Conservation (phyloP, 768 basidiomycete species). For the Austroboletus eburneus region DNA sequence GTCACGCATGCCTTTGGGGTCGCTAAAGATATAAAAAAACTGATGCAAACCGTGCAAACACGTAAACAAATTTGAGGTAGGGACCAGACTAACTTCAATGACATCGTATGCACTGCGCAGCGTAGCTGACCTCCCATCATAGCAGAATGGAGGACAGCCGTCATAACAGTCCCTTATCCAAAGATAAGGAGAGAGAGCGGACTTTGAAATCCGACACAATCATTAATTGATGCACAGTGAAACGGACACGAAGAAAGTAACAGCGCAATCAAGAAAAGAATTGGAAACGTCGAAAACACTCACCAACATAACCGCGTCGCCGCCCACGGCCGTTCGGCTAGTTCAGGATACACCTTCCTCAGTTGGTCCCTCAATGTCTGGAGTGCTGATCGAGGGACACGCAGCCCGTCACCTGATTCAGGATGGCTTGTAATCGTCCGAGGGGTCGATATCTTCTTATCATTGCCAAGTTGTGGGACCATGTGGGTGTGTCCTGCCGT, state of each 20-base stretch:
- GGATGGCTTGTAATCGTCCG: constrained; percentile 66
- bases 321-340: constrained; percentile 67
- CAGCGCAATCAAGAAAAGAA: not conserved
- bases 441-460: constrained; percentile 60
- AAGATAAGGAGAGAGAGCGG: too few species aligned
- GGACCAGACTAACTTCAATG: not conserved
- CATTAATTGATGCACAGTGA: not conserved
- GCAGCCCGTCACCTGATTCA: constrained; percentile 44
- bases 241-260: not conserved
- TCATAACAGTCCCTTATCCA: too few species aligned
- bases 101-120: not conserved
- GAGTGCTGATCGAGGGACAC: constrained; percentile 60
- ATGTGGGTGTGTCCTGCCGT: constrained; percentile 62
- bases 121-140: not conserved
- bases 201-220: not conserved
- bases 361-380: constrained; percentile 49
- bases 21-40: too few species aligned
- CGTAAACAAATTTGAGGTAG: not conserved
- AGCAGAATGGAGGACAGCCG: too few species aligned
- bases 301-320: constrained; percentile 87
- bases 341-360: constrained; percentile 63
- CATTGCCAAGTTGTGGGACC: constrained; percentile 5
- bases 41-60: not conserved
- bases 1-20: too few species aligned
- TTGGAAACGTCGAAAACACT: constrained; percentile 20